Percentiles rank a stretch among this genome's conserved stretches.
phyloP scores from a whole-genome alignment of 148 eudicot genomes.

The Rhododendron griersonianum region DNA sequence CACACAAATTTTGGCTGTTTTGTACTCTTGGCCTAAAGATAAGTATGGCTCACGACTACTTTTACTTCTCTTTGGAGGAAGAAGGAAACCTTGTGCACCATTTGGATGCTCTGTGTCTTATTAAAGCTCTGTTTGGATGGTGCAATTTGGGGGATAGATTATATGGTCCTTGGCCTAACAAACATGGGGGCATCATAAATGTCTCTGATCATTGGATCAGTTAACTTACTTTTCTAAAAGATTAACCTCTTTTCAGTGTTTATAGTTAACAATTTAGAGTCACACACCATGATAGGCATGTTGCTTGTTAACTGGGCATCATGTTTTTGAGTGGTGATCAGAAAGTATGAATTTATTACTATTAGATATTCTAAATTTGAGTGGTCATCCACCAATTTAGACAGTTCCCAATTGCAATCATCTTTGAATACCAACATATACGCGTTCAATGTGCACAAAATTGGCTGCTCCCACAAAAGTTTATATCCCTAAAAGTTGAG shows the following conservation, averaged over 20 bases:
- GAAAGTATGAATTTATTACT: background rate
- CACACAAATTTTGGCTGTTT: conserved; percentile 12
- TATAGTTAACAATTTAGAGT: background rate
- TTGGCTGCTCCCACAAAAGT: too few species aligned
- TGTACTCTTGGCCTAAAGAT: conserved; percentile 4
- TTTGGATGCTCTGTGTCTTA: background rate
- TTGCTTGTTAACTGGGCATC: background rate
- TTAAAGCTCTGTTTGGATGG: background rate
- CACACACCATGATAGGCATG: background rate
- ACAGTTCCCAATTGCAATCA: background rate
- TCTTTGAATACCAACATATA: too few species aligned
- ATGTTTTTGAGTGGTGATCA: background rate
- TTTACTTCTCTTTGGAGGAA: background rate
- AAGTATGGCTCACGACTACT: conserved; percentile 3
- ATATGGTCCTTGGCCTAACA: background rate
- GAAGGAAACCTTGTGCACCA: background rate
- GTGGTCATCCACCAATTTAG: background rate
- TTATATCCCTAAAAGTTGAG: too few species aligned
- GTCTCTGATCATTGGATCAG: background rate
- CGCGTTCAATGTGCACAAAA: too few species aligned
- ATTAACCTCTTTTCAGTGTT: background rate
- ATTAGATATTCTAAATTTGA: background rate
- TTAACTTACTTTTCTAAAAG: background rate
- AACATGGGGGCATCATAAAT: background rate
- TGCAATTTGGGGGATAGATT: background rate